Conservation (phyloP, 2,329 filamentous ascomycete species). For the Pseudofabraea citricarpa region DNA sequence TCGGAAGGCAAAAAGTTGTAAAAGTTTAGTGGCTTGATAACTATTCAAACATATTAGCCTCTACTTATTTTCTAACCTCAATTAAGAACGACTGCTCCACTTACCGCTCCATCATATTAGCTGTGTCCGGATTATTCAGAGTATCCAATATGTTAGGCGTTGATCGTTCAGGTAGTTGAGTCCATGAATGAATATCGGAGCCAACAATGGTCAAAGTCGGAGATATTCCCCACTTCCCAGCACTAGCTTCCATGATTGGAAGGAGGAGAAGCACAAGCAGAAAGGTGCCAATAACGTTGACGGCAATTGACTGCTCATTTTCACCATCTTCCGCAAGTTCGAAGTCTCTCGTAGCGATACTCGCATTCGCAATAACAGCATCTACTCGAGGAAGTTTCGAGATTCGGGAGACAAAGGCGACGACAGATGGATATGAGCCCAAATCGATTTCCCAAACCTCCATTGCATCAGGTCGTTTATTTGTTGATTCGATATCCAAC, state of each 20-base stretch:
- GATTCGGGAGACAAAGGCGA: slow-evolving; percentile 1
- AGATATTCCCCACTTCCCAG: background rate
- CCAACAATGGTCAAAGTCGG: background rate
- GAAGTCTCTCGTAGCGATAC: slow-evolving; percentile 12
- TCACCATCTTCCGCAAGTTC: background rate
- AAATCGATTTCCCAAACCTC: slow-evolving; percentile 19
- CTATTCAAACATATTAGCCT: background rate
- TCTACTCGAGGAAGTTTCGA: slow-evolving; percentile 2
- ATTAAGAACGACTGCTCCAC: background rate
- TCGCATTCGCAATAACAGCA: slow-evolving; percentile 6
- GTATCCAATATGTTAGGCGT: background rate
- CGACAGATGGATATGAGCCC: slow-evolving; percentile 3
- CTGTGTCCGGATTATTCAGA: background rate
- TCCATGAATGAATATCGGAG: background rate
- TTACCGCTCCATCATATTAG: background rate
- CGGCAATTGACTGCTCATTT: slow-evolving; percentile 1
- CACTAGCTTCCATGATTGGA: slow-evolving; percentile 1
- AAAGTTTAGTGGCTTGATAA: background rate
- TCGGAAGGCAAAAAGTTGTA: background rate
- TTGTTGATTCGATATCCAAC: slow-evolving; percentile 11
- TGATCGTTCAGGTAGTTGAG: background rate
- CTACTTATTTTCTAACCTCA: background rate
- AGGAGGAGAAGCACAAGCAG: slow-evolving; percentile 3
- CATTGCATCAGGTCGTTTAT: slow-evolving; percentile 24
- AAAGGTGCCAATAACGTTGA: slow-evolving; percentile 5